Evolutionary conservation across 2,329 filamentous ascomycete species (phyloP).

Genomic region (Calonectria montana): DNA sequence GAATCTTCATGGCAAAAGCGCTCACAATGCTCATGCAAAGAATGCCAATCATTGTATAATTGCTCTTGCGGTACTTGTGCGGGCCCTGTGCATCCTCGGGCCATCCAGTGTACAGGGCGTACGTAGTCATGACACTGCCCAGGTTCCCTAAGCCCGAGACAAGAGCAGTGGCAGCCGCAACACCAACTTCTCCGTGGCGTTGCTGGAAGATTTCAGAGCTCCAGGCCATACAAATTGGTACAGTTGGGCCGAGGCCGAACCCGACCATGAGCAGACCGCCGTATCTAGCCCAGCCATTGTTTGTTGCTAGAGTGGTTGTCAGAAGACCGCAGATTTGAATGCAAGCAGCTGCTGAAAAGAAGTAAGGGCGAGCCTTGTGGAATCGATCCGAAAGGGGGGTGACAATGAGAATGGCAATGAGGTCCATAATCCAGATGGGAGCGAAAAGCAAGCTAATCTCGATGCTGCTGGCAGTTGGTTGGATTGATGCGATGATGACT

Average conservation of each 20-base stretch:
- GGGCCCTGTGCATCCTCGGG: conserved; percentile 77
- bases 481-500: conserved; percentile 85
- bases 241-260: conserved; percentile 89
- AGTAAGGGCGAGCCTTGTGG: conserved; percentile 80
- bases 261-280: conserved; percentile 90
- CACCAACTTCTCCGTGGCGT: conserved; percentile 89
- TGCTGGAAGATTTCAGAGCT: conserved; percentile 90
- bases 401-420: conserved; percentile 86
- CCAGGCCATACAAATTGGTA: conserved; percentile 95
- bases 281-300: conserved; percentile 84
- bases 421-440: conserved; percentile 94
- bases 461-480: conserved; percentile 77
- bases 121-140: conserved; percentile 87
- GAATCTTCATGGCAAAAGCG: conserved; percentile 74
- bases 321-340: conserved; percentile 87
- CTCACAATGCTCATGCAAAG: conserved; percentile 81
- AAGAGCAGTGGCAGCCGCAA: conserved; percentile 85
- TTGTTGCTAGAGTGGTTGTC: conserved; percentile 78
- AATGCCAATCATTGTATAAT: conserved; percentile 89
- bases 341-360: conserved; percentile 81
- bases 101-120: conserved; percentile 91
- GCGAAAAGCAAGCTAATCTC: conserved; percentile 86
- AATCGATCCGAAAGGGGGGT: conserved; percentile 91
- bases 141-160: conserved; percentile 90
- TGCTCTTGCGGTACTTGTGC: conserved; percentile 83